A percentile compares a stretch with the other conserved stretches of the same genome.
Evolutionary conservation across 116 monocot species (phyloP).

Genomic region (Dioscorea cayenensis): DNA sequence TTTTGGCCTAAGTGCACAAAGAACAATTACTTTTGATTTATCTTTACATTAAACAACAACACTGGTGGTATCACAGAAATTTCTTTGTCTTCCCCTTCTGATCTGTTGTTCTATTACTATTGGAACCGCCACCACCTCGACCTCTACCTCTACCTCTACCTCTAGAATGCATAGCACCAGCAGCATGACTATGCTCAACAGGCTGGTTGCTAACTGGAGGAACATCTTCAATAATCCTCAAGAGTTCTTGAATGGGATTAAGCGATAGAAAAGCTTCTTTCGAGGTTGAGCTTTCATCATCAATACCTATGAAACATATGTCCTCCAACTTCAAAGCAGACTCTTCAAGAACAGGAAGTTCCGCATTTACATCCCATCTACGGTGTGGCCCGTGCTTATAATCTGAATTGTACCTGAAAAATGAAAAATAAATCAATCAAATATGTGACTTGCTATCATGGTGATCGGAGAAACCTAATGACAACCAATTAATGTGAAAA

Average conservation of each 20-base stretch:
- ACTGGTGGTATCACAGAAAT: slow-evolving; percentile 14
- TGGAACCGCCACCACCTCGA: slow-evolving; percentile 6
- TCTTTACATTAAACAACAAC: too few species aligned
- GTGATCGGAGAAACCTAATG: background rate
- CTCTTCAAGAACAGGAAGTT: slow-evolving; percentile 23
- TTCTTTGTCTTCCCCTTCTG: slow-evolving; percentile 43
- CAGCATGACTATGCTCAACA: slow-evolving; percentile 17
- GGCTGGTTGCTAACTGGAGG: slow-evolving; percentile 14
- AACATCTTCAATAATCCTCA: slow-evolving; percentile 31
- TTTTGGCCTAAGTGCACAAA: too few species aligned
- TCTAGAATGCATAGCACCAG: slow-evolving; percentile 9
- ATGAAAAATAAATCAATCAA: background rate
- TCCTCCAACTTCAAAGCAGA: slow-evolving; percentile 30
- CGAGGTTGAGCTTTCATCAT: slow-evolving; percentile 22
- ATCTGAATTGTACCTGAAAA: slow-evolving; percentile 23
- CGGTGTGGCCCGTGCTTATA: slow-evolving; percentile 25
- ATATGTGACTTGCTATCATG: too few species aligned
- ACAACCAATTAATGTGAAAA: background rate
- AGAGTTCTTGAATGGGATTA: slow-evolving; percentile 32
- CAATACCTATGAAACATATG: slow-evolving; percentile 21
- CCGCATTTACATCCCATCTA: slow-evolving; percentile 35
- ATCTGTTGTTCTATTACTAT: slow-evolving; percentile 15
- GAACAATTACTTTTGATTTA: too few species aligned
- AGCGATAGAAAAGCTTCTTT: slow-evolving; percentile 21
- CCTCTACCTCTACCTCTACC: slow-evolving; percentile 8